Evolutionary conservation across 2,329 filamentous ascomycete genomes (phyloP).

Genomic region (Byssoonygena ceratinophila): DNA sequence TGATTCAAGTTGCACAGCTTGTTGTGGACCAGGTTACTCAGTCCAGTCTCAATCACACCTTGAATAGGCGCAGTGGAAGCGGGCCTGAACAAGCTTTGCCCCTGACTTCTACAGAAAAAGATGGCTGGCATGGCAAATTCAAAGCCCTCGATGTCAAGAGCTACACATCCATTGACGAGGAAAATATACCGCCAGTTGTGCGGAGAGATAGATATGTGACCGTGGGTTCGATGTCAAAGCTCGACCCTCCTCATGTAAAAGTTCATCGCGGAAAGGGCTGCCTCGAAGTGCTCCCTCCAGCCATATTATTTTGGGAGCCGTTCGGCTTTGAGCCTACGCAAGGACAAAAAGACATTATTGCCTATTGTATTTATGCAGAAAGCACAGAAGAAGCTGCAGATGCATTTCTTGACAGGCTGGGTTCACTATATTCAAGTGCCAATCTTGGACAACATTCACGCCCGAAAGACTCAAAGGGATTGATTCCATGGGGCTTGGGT

Average conservation of each 20-base stretch:
- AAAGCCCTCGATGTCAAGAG: slow-evolving; percentile 28
- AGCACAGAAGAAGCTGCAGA: slow-evolving; percentile 39
- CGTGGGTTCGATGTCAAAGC: slow-evolving; percentile 30
- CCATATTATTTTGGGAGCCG: slow-evolving; percentile 51
- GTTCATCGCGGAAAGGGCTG: slow-evolving; percentile 44
- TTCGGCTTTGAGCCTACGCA: slow-evolving; percentile 48
- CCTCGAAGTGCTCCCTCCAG: slow-evolving; percentile 47
- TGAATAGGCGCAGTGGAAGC: slow-evolving; percentile 19
- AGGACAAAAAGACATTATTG: slow-evolving; percentile 47
- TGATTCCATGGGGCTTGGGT: slow-evolving; percentile 29
- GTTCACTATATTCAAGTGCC: slow-evolving; percentile 46
- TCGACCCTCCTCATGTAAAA: slow-evolving; percentile 45
- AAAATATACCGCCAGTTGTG: slow-evolving; percentile 20
- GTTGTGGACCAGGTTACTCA: slow-evolving; percentile 37
- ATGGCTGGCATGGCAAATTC: slow-evolving; percentile 4
- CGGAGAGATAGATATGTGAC: slow-evolving; percentile 20
- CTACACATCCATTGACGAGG: slow-evolving; percentile 24
- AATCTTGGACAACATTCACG: slow-evolving; percentile 45
- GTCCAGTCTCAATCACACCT: slow-evolving; percentile 33
- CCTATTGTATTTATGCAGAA: slow-evolving; percentile 48
- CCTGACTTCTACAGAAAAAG: background rate
- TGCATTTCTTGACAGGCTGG: slow-evolving; percentile 44
- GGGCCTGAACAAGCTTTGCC: background rate
- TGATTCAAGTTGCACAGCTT: slow-evolving; percentile 33
- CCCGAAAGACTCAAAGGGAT: slow-evolving; percentile 34